These are phyloP conservation scores for Podila verticillata DNA, from an alignment of 192 early-diverging fungal species.

Conservation along the genomic window DNA sequence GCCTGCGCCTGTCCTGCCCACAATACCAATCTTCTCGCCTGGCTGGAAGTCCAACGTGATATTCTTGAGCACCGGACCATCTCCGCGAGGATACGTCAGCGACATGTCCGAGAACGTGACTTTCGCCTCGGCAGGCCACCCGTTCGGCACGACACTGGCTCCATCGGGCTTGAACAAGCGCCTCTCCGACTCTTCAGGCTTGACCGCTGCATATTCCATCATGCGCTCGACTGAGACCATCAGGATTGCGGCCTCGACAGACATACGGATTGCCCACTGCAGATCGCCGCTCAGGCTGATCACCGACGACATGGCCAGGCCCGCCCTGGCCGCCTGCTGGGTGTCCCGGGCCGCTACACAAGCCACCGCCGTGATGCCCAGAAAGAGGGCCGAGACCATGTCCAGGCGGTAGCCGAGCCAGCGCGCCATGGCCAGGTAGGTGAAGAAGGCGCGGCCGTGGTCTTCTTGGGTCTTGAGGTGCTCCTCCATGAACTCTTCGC, in stretches of 20 bases:
- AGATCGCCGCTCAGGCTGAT: constrained; percentile 62
- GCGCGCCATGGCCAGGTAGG: constrained; percentile 57
- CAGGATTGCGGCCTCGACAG: constrained; percentile 50
- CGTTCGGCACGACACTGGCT: constrained; percentile 41
- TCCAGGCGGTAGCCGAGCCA: constrained; percentile 70
- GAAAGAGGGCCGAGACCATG: constrained; percentile 56
- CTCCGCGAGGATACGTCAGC: constrained; percentile 62
- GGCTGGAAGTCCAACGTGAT: constrained; percentile 69
- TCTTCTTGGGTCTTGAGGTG: constrained; percentile 68
- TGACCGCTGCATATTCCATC: constrained; percentile 57
- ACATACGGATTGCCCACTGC: constrained; percentile 63
- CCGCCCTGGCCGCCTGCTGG: constrained; percentile 60
- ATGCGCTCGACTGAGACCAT: constrained; percentile 73
- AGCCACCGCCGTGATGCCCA: constrained; percentile 56
- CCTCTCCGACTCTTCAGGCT: constrained; percentile 57
- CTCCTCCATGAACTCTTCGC: constrained; percentile 60
- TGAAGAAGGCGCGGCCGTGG: constrained; percentile 67
- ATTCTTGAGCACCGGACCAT: constrained; percentile 61
- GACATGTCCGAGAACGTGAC: constrained; percentile 67
- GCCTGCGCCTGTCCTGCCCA: constrained; percentile 88
- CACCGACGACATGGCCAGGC: constrained; percentile 60
- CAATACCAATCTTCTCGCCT: constrained; percentile 83
- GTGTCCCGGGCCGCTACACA: constrained; percentile 55
- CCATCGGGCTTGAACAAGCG: constrained; percentile 25
- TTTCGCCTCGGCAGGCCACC: constrained; percentile 71